These are phyloP conservation scores for Cyberlindnera samutprakarnensis DNA, from an alignment of 805 yeast species.

Conservation along the genomic window DNA sequence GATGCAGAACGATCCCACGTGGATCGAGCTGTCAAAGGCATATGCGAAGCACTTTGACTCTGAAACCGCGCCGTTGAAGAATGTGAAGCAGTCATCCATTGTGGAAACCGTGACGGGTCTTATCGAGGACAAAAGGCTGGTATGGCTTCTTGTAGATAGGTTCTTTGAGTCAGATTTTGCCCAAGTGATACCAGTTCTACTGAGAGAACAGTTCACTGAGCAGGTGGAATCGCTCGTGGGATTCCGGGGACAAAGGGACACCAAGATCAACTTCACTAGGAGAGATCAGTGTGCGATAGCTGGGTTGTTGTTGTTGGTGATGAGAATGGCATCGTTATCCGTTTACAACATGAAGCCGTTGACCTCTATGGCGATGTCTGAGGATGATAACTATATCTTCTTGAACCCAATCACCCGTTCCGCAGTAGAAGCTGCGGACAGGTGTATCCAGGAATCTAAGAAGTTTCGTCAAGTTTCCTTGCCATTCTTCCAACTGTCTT, in stretches of 20 bases:
- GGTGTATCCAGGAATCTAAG: conserved; percentile 5
- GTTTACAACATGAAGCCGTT: conserved; percentile 1
- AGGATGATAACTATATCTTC: neutral
- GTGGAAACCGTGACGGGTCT: neutral
- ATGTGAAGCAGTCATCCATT: neutral
- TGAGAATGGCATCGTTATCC: conserved; percentile 13
- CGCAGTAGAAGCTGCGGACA: conserved; percentile 2
- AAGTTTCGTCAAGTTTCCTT: conserved; percentile 5
- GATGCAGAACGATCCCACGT: neutral
- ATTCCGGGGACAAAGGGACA: conserved; percentile 1
- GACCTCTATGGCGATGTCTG: too few species aligned
- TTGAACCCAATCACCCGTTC: neutral
- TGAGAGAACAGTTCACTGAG: conserved; percentile 7
- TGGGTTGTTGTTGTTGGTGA: conserved; percentile 9
- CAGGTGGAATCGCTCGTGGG: conserved; percentile 8
- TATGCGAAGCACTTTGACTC: neutral
- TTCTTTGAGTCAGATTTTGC: conserved; percentile 12
- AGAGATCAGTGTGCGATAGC: conserved; percentile 7
- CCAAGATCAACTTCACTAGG: conserved; percentile 3
- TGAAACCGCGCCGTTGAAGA: neutral
- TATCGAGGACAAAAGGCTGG: conserved; percentile 7
- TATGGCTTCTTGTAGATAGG: conserved; percentile 13
- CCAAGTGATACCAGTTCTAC: conserved; percentile 8
- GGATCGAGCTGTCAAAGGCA: neutral
- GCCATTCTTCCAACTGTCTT: conserved; percentile 9